phyloP scores from a whole-genome alignment of 75 land plant genomes.

The Azolla pinnata region DNA sequence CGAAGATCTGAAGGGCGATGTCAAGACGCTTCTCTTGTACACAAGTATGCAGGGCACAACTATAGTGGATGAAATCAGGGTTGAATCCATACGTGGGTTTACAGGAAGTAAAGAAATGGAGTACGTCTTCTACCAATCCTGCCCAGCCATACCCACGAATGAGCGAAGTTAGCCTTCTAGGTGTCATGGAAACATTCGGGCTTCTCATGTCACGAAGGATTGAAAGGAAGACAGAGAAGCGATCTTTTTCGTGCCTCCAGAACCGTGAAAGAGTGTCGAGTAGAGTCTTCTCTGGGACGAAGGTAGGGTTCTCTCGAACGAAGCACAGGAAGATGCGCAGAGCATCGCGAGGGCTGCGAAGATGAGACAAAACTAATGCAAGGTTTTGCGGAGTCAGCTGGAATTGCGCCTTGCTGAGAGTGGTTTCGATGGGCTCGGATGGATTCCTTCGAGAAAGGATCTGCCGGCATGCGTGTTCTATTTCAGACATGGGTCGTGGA shows the following conservation, averaged over 20 bases:
- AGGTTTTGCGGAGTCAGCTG: not conserved
- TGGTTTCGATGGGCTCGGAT: not conserved
- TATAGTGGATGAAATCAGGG: conserved; percentile 1
- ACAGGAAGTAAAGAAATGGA: not conserved
- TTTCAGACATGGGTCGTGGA: not conserved
- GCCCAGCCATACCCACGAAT: conserved; percentile 5
- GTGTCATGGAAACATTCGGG: not conserved
- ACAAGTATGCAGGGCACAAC: conserved; percentile 3
- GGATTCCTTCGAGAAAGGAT: not conserved
- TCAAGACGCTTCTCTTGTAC: conserved; percentile 5
- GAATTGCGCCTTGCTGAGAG: not conserved
- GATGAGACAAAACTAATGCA: not conserved
- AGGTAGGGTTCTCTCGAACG: not conserved
- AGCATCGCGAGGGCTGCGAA: conserved; percentile 3
- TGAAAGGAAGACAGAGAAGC: not conserved
- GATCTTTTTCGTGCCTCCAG: conserved; percentile 2
- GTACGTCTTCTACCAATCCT: conserved; percentile 1
- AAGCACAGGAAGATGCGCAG: not conserved
- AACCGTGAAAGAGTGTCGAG: not conserved
- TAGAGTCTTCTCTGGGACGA: not conserved
- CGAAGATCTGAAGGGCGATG: not conserved
- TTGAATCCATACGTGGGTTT: not conserved
- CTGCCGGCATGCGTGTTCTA: not conserved
- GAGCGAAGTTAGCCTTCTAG: not conserved
- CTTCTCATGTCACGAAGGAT: not conserved